These are phyloP conservation scores for Lepidopterella palustris DNA, from an alignment of 495 filamentous ascomycete species.

Conservation along the genomic window DNA sequence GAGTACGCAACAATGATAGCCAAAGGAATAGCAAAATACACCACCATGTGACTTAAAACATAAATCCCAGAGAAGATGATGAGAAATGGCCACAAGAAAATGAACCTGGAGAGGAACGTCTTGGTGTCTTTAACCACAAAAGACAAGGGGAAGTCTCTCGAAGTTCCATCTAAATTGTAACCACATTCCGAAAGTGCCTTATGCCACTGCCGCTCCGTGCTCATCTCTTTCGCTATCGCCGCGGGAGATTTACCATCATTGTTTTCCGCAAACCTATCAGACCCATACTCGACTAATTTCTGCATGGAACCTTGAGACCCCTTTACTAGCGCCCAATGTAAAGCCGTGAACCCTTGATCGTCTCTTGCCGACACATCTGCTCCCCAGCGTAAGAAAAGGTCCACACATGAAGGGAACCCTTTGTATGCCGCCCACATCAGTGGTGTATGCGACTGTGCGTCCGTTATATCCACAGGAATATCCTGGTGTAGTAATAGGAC, in stretches of 20 bases:
- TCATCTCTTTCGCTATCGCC: slow-evolving; percentile 81
- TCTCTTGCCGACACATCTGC: slow-evolving; percentile 86
- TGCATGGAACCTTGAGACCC: slow-evolving; percentile 78
- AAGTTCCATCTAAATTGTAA: slow-evolving; percentile 70
- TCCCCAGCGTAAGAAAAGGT: slow-evolving; percentile 90
- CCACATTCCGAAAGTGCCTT: slow-evolving; percentile 78
- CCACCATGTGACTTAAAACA: slow-evolving; percentile 64
- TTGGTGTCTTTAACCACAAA: slow-evolving; percentile 63
- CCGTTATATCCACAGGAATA: slow-evolving; percentile 83
- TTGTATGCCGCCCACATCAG: slow-evolving; percentile 99
- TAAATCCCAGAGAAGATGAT: slow-evolving; percentile 62
- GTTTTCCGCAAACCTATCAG: slow-evolving; percentile 83
- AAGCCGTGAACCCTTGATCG: slow-evolving; percentile 82
- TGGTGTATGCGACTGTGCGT: slow-evolving; percentile 81
- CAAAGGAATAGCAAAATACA: slow-evolving; percentile 69
- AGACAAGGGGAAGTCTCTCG: slow-evolving; percentile 52
- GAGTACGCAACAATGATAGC: slow-evolving; percentile 57
- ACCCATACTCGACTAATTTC: slow-evolving; percentile 89
- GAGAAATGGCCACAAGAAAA: slow-evolving; percentile 83
- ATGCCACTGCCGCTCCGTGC: slow-evolving; percentile 73
- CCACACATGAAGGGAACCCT: slow-evolving; percentile 83
- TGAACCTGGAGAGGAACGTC: slow-evolving; percentile 71
- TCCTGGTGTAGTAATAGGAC: slow-evolving; percentile 83
- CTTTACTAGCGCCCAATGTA: slow-evolving; percentile 96
- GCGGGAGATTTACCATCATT: slow-evolving; percentile 81